Evolutionary conservation across 2,329 filamentous ascomycete species (phyloP).

Genomic region (Seiridium unicorne): DNA sequence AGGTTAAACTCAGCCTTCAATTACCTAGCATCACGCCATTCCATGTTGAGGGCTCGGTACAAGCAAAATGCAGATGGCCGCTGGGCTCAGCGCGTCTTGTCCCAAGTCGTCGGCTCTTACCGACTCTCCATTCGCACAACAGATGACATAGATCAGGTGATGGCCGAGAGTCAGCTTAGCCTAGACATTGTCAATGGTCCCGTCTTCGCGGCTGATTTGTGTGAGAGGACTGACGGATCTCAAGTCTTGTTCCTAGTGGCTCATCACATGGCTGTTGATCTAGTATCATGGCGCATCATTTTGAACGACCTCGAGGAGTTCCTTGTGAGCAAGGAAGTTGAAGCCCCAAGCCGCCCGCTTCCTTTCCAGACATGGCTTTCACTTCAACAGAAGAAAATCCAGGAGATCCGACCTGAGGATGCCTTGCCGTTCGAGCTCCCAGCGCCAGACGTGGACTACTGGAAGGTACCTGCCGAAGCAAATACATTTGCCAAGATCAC

Average conservation of each 20-base stretch:
- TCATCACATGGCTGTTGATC: slow-evolving; percentile 40
- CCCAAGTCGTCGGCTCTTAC: neutral
- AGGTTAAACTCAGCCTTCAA: neutral
- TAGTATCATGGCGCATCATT: slow-evolving; percentile 45
- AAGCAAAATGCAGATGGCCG: neutral
- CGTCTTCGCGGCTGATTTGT: slow-evolving; percentile 21
- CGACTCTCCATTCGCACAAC: neutral
- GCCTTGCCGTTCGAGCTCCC: slow-evolving; percentile 6
- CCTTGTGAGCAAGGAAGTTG: slow-evolving; percentile 18
- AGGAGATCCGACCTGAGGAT: slow-evolving; percentile 2
- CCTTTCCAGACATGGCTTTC: slow-evolving; percentile 35
- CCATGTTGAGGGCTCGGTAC: slow-evolving; percentile 34
- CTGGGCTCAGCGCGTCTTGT: neutral
- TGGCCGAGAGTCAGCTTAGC: slow-evolving; percentile 4
- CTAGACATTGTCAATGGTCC: slow-evolving; percentile 21
- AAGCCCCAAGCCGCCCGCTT: slow-evolving; percentile 11
- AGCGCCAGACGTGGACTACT: neutral
- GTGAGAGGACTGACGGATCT: slow-evolving; percentile 11
- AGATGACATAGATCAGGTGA: neutral
- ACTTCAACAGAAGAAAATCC: slow-evolving; percentile 1
- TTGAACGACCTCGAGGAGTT: slow-evolving; percentile 40
- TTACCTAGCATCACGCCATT: neutral
- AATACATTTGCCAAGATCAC: slow-evolving; percentile 5
- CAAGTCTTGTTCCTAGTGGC: slow-evolving; percentile 29
- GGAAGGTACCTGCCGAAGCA: neutral